These are phyloP conservation scores for Pyracantha coccinea DNA, from an alignment of 331 rosid genomes.

Conservation along the genomic window DNA sequence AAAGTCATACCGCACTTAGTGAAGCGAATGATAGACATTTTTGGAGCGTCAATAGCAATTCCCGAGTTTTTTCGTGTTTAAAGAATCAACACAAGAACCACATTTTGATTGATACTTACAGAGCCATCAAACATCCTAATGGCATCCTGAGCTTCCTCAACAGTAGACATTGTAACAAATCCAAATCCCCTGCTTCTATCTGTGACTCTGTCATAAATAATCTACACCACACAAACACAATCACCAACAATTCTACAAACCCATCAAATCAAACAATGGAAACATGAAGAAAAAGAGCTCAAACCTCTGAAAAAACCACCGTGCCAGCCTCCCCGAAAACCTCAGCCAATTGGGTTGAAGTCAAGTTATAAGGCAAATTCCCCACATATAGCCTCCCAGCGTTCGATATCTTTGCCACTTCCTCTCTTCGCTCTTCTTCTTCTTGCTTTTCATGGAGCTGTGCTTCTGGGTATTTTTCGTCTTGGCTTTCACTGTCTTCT, in stretches of 20 bases:
- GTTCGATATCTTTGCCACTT: constrained; percentile 24
- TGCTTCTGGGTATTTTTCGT: constrained; percentile 24
- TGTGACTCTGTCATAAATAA: constrained; percentile 79
- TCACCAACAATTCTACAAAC: constrained; percentile 8
- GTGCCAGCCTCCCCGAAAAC: constrained; percentile 74
- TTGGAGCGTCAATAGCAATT: background rate
- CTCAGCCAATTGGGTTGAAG: constrained; percentile 55
- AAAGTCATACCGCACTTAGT: background rate
- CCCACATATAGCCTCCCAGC: constrained; percentile 85
- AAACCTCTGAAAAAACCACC: constrained; percentile 70
- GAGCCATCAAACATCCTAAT: constrained; percentile 88
- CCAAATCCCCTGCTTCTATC: constrained; percentile 95
- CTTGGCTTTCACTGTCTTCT: constrained; percentile 23
- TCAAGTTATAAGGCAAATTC: constrained; percentile 65
- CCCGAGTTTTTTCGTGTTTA: background rate
- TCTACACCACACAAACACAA: constrained; percentile 20
- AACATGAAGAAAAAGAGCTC: constrained; percentile 4
- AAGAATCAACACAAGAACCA: background rate
- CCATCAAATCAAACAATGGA: background rate
- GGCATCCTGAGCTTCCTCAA: constrained; percentile 80
- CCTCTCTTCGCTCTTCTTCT: constrained; percentile 12
- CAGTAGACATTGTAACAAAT: constrained; percentile 73
- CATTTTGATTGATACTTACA: constrained; percentile 36
- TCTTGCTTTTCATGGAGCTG: constrained; percentile 15
- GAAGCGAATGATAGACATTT: background rate